Conservation (phyloP, 305 asterid species). For the Fraxinus sp. region DNA sequence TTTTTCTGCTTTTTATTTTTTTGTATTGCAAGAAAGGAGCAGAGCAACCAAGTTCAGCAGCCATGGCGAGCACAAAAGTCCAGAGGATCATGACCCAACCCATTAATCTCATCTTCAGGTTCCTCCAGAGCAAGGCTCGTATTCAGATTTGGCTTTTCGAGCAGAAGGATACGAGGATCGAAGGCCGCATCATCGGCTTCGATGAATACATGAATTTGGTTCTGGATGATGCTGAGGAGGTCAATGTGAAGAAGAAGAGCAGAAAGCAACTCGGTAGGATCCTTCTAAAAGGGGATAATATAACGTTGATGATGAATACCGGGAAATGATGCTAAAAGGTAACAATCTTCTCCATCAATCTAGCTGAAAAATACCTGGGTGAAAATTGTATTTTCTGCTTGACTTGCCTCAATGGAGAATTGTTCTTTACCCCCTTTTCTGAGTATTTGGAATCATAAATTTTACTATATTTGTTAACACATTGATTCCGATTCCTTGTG, state of each 20-base stretch:
- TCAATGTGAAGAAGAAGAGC: constrained; percentile 65
- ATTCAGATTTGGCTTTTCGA: constrained; percentile 57
- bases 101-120: constrained; percentile 55
- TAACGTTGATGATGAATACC: constrained; percentile 72
- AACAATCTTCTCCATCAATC: not conserved
- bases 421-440: not conserved
- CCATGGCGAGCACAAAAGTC: constrained; percentile 58
- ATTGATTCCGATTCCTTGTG: not conserved
- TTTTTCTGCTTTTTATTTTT: constrained; percentile 16
- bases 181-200: constrained; percentile 69
- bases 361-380: not conserved
- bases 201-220: constrained; percentile 96
- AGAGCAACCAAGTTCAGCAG: constrained; percentile 27
- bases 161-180: constrained; percentile 65
- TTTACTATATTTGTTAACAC: not conserved
- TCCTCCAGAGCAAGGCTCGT: constrained; percentile 47
- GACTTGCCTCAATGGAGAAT: not conserved
- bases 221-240: constrained; percentile 87
- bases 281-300: constrained; percentile 68
- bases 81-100: constrained; percentile 62
- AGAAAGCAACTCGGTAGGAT: constrained; percentile 60
- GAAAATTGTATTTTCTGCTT: not conserved
- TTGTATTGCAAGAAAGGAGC: constrained; percentile 4
- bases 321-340: constrained; percentile 42
- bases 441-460: not conserved